A percentile compares a stretch with the other conserved stretches of the same genome.
These are phyloP conservation scores for Penicillium dipodomyicola DNA, from an alignment of 495 filamentous ascomycete genomes.

Conservation along the genomic window DNA sequence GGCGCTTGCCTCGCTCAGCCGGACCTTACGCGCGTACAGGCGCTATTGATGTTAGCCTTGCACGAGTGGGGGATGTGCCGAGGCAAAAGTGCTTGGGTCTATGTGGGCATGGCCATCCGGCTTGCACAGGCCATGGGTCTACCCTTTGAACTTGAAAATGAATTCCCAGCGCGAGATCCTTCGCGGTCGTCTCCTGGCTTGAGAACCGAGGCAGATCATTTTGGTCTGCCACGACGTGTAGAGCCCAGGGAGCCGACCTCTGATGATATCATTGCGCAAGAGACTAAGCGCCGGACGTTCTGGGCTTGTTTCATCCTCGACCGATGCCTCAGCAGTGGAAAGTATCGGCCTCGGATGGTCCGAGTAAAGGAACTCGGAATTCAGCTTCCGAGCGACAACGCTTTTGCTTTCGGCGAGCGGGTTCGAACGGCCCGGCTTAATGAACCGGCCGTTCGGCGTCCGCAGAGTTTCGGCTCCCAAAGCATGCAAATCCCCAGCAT, in stretches of 20 bases:
- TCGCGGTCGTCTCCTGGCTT: conserved; percentile 41
- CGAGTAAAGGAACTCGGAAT: conserved; percentile 60
- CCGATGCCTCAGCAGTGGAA: conserved; percentile 72
- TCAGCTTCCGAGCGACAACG: conserved; percentile 49
- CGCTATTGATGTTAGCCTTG: conserved; percentile 75
- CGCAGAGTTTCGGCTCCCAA: conserved; percentile 43
- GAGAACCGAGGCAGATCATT: conserved; percentile 43
- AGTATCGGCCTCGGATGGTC: conserved; percentile 69
- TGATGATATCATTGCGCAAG: conserved; percentile 64
- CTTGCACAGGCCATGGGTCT: conserved; percentile 68
- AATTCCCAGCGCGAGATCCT: conserved; percentile 39
- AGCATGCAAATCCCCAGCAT: conserved; percentile 48
- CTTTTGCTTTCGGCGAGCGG: conserved; percentile 49
- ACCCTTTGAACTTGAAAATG: conserved; percentile 59
- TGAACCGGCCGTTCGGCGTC: conserved; percentile 39
- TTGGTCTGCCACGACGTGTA: conserved; percentile 37
- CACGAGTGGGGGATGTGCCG: conserved; percentile 84
- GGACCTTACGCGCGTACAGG: conserved; percentile 69
- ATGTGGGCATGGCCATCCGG: conserved; percentile 75
- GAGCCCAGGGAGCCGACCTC: conserved; percentile 42
- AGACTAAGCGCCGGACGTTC: conserved; percentile 77
- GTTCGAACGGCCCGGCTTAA: conserved; percentile 46
- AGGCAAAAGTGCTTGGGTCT: conserved; percentile 73
- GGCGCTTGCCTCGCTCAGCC: conserved; percentile 53
- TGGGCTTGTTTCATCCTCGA: conserved; percentile 86